These are phyloP conservation scores for Platismatia glauca DNA, from an alignment of 495 filamentous ascomycete genomes.

Conservation along the genomic window DNA sequence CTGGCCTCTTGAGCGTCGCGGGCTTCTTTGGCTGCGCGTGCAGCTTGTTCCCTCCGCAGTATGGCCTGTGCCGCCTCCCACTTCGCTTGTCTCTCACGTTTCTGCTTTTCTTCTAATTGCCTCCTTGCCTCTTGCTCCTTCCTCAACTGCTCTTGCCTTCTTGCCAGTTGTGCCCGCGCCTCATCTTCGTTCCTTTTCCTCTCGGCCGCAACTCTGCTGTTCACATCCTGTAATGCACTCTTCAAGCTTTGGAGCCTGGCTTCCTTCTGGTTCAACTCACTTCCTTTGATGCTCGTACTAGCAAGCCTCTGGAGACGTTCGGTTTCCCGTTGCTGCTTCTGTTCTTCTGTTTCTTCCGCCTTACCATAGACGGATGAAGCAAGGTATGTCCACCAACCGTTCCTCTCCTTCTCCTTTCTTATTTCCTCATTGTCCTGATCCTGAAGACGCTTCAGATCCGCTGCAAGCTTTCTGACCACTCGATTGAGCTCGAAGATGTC, in stretches of 20 bases:
- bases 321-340: conserved; percentile 13
- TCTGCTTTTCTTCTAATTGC: too few relatives aligned
- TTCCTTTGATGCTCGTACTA: conserved; percentile 14
- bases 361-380: conserved; percentile 11
- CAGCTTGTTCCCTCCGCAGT: neutral
- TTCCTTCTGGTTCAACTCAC: conserved; percentile 7
- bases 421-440: conserved; percentile 1
- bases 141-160: neutral
- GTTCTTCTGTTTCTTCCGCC: conserved; percentile 4
- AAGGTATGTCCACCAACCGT: conserved; percentile 17
- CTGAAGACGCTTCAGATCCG: conserved; percentile 1
- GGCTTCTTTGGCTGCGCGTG: conserved; percentile 1
- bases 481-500: conserved; percentile 1
- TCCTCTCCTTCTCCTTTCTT: conserved; percentile 5
- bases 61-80: neutral
- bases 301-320: conserved; percentile 9
- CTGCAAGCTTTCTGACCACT: neutral
- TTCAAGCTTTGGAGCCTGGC: conserved; percentile 1
- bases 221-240: neutral
- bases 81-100: neutral
- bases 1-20: conserved; percentile 12
- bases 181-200: neutral
- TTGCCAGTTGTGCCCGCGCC: neutral
- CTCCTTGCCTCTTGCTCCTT: conserved; percentile 4
- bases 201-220: neutral